Conservation (phyloP, 2,329 filamentous ascomycete genomes). For the Fusarium napiforme region DNA sequence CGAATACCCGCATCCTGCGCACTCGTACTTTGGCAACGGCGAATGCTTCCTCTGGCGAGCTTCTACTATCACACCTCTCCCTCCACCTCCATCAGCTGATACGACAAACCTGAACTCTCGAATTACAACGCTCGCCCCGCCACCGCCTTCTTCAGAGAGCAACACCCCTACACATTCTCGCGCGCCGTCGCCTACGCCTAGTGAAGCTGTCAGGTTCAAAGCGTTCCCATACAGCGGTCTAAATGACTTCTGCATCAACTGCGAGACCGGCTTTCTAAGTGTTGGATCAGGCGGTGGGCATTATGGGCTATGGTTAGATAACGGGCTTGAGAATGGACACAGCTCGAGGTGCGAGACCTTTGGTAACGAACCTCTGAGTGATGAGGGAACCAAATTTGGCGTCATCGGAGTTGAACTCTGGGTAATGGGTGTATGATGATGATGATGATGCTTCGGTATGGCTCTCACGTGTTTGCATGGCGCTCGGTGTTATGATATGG, state of each 20-base stretch:
- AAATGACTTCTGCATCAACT: slow-evolving; percentile 97
- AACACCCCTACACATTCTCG: slow-evolving; percentile 43
- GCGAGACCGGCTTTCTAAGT: slow-evolving; percentile 84
- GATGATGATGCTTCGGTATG: background rate
- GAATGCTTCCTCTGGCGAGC: slow-evolving; percentile 84
- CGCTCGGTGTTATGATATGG: slow-evolving; percentile 32
- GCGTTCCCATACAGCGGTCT: slow-evolving; percentile 95
- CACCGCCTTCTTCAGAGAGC: slow-evolving; percentile 38
- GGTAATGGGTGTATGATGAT: slow-evolving; percentile 75
- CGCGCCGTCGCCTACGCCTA: slow-evolving; percentile 58
- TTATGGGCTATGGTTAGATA: slow-evolving; percentile 94
- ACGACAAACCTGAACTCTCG: slow-evolving; percentile 58
- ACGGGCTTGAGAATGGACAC: slow-evolving; percentile 83
- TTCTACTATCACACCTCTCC: slow-evolving; percentile 65
- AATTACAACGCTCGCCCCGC: slow-evolving; percentile 51
- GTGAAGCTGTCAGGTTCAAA: slow-evolving; percentile 90
- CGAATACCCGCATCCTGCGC: slow-evolving; percentile 81
- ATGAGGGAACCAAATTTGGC: slow-evolving; percentile 92
- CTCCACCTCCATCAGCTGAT: slow-evolving; percentile 63
- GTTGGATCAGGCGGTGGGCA: slow-evolving; percentile 89
- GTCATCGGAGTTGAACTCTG: slow-evolving; percentile 92
- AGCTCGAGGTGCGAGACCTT: slow-evolving; percentile 90
- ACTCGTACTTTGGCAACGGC: slow-evolving; percentile 94
- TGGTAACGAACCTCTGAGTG: slow-evolving; percentile 92
- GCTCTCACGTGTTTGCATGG: slow-evolving; percentile 20